These are phyloP conservation scores for Annulohypoxylon moriforme DNA, from an alignment of 495 filamentous ascomycete species.

Conservation along the genomic window DNA sequence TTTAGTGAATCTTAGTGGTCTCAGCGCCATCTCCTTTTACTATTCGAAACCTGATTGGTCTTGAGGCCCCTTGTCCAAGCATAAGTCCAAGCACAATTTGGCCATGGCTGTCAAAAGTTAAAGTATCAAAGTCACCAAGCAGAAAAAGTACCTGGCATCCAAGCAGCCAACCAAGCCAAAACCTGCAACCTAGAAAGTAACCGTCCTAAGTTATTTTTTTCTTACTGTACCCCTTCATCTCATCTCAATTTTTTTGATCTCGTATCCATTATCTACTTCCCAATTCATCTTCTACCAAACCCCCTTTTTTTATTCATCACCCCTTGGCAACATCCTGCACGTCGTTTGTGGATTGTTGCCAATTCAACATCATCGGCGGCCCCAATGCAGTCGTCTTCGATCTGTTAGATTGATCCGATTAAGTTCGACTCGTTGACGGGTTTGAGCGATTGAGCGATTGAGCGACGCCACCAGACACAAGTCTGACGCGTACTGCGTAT, in stretches of 20 bases:
- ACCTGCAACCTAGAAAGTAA: not conserved
- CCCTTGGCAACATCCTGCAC: conserved; percentile 18
- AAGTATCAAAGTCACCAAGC: conserved; percentile 6
- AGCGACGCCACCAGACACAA: conserved; percentile 24
- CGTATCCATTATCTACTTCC: conserved; percentile 27
- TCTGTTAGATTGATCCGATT: conserved; percentile 38
- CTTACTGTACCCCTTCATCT: conserved; percentile 33
- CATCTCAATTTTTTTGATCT: conserved; percentile 28
- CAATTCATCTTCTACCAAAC: conserved; percentile 15
- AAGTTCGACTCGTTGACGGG: conserved; percentile 29
- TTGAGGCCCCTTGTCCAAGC: not conserved
- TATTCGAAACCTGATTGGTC: conserved; percentile 17
- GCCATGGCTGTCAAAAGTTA: conserved; percentile 20
- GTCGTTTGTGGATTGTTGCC: conserved; percentile 23
- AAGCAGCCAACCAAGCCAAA: not conserved
- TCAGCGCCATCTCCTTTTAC: conserved; percentile 22
- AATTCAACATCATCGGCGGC: conserved; percentile 17
- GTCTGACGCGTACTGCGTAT: conserved; percentile 42
- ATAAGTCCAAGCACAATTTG: conserved; percentile 28
- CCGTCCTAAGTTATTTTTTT: conserved; percentile 11
- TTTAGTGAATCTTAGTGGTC: conserved; percentile 15
- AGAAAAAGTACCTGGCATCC: not conserved
- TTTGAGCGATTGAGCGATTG: too few relatives aligned
- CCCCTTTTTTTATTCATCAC: conserved; percentile 16
- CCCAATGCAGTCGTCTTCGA: conserved; percentile 35